Base-by-base conservation (phyloP, 2,329 filamentous ascomycete genomes). In the Penicillium sp. region DNA sequence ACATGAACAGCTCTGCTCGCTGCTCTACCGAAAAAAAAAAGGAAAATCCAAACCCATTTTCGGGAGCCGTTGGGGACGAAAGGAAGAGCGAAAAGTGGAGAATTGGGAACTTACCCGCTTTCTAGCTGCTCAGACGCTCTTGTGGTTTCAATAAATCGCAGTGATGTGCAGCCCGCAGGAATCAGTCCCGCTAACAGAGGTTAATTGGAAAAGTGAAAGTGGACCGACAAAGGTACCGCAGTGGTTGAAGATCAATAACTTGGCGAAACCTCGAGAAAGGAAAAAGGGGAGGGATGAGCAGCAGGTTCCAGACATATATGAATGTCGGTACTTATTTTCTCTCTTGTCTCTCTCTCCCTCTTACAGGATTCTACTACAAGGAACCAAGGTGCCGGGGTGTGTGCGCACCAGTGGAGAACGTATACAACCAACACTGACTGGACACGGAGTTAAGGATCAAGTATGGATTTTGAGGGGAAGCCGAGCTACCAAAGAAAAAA, bases 91-190 rank as follows among this genome's bases (percentile, higher is more conserved):
- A 41, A 51, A 59, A 55, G 62, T 64, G 64, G 64, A 57, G 62
- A 47, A 40, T 54, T 14, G 26, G 26, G 40, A 33, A 35, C 54
- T 61, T 60, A 62, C 56, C 58, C 53, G 53, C 55, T 59, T 44
- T 25, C 25, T n/a, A 33, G 29, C n/a, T 12, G 33, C 33, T 37
- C 15, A 40, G 18, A 40, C 22, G 45, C 27, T 33, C 11, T 42
- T 15, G 22, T 27, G 15, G 33, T 26, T 51, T 60, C 57, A 57
- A 58, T 62, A 59, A 60, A 56, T 54, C 44, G 55, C 60, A 57
- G 54, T 64, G 62, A 65, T 66, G 56, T 66, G 63, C 63, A 63
- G 53, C 46, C 51, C 51, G 55, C 55, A 56, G 53, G 52, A 53
- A 33, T 53, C 46, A 33, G 59, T 58, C 51, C 57, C 51, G 53